phyloP scores from a whole-genome alignment of 768 basidiomycete species.

The Mycena rosella region DNA sequence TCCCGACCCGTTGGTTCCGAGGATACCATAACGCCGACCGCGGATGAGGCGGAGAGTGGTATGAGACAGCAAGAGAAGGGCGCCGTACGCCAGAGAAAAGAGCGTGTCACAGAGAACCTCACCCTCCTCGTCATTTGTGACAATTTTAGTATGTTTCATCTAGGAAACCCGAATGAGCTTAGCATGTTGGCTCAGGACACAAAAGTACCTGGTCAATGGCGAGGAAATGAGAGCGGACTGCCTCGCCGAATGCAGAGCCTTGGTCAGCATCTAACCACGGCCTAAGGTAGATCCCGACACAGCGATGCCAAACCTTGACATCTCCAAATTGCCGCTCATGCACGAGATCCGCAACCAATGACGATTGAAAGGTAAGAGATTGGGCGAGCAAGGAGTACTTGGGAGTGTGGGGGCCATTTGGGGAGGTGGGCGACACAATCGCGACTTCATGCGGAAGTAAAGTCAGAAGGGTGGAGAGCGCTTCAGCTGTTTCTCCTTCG shows the following conservation, averaged over 20 bases:
- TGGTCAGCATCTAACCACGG: conserved; percentile 75
- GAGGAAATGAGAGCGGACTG: conserved; percentile 78
- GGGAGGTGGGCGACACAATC: conserved; percentile 53
- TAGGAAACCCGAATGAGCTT: conserved; percentile 41
- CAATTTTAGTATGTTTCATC: conserved; percentile 68
- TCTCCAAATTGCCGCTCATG: conserved; percentile 69
- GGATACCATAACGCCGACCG: conserved; percentile 94
- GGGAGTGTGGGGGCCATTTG: conserved; percentile 65
- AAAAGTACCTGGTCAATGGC: conserved; percentile 76
- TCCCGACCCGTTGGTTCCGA: conserved; percentile 96
- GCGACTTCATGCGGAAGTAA: conserved; percentile 67
- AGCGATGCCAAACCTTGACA: conserved; percentile 72
- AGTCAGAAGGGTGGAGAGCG: conserved; percentile 67
- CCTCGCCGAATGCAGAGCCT: conserved; percentile 67
- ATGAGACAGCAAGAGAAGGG: conserved; percentile 93
- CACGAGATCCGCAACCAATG: conserved; percentile 83
- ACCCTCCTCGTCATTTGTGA: conserved; percentile 73
- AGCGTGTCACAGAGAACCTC: conserved; percentile 92
- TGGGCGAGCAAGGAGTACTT: conserved; percentile 69
- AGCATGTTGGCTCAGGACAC: conserved; percentile 13
- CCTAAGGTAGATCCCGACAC: conserved; percentile 76
- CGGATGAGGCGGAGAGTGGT: conserved; percentile 91
- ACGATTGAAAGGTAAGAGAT: conserved; percentile 79
- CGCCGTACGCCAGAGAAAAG: conserved; percentile 96
- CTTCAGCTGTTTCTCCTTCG: conserved; percentile 69